Conservation (phyloP, 1,284 basidiomycete species). For the Xerocomus amazonicus region DNA sequence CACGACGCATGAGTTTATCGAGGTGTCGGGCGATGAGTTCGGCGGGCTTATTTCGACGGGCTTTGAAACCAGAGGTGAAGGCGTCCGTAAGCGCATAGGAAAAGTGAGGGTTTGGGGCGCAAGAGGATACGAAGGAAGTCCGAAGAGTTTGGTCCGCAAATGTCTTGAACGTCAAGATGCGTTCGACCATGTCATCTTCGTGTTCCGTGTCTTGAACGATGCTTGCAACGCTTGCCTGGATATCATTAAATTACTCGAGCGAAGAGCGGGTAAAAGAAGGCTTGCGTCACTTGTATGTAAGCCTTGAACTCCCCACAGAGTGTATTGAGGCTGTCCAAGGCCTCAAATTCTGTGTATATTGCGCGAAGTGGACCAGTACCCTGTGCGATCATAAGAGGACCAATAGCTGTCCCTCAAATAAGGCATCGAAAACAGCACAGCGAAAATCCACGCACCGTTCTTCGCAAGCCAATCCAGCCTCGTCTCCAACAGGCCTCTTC, state of each 20-base stretch:
- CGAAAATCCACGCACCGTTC: conserved; percentile 41
- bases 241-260: conserved; percentile 1
- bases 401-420: conserved; percentile 44
- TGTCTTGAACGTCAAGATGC: conserved; percentile 68
- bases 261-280: neutral
- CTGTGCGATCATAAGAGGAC: conserved; percentile 51
- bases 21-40: conserved; percentile 94
- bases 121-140: conserved; percentile 24
- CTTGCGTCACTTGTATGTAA: conserved; percentile 48
- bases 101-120: conserved; percentile 52
- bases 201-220: conserved; percentile 58
- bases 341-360: conserved; percentile 64
- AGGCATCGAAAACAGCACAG: neutral
- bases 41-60: conserved; percentile 82
- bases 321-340: conserved; percentile 53
- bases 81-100: conserved; percentile 66
- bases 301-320: conserved; percentile 63
- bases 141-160: conserved; percentile 42
- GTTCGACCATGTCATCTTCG: conserved; percentile 78
- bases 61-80: conserved; percentile 80
- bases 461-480: conserved; percentile 56
- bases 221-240: conserved; percentile 47
- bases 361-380: conserved; percentile 48
- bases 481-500: conserved; percentile 49
- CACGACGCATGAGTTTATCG: conserved; percentile 82